Conservation (phyloP, 164 flowering plant species). For the Vitis rotundifolia region DNA sequence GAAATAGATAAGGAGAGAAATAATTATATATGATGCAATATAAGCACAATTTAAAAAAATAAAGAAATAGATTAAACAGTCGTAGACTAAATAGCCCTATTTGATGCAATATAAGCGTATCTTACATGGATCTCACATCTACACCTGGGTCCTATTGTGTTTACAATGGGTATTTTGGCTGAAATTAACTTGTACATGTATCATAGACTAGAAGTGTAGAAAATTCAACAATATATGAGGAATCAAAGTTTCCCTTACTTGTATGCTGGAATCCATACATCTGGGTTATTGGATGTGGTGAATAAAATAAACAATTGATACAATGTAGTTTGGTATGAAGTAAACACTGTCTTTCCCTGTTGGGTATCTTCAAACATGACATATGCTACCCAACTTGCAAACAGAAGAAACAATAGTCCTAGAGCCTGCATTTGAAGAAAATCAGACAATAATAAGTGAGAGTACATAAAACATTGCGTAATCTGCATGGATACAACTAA, state of each 20-base stretch:
- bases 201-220: neutral
- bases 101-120: too few species aligned
- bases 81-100: neutral
- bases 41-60: too few species aligned
- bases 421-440: constrained; percentile 66
- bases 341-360: constrained; percentile 66
- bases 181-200: too few species aligned
- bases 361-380: constrained; percentile 92
- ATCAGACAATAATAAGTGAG: neutral
- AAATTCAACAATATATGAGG: neutral
- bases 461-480: neutral
- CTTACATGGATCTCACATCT: too few species aligned
- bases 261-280: constrained; percentile 98
- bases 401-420: constrained; percentile 69
- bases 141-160: too few species aligned
- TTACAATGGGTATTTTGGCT: too few species aligned
- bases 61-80: neutral
- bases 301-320: constrained; percentile 92
- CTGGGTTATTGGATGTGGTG: constrained; percentile 97
- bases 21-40: too few species aligned
- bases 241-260: constrained; percentile 58
- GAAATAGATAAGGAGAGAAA: too few species aligned
- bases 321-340: constrained; percentile 74
- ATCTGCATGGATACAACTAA: neutral
- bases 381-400: constrained; percentile 94